A percentile compares a stretch with the other conserved stretches of the same genome.
phyloP scores from a whole-genome alignment of 2,329 filamentous ascomycete species.

The Talaromyces sp. region DNA sequence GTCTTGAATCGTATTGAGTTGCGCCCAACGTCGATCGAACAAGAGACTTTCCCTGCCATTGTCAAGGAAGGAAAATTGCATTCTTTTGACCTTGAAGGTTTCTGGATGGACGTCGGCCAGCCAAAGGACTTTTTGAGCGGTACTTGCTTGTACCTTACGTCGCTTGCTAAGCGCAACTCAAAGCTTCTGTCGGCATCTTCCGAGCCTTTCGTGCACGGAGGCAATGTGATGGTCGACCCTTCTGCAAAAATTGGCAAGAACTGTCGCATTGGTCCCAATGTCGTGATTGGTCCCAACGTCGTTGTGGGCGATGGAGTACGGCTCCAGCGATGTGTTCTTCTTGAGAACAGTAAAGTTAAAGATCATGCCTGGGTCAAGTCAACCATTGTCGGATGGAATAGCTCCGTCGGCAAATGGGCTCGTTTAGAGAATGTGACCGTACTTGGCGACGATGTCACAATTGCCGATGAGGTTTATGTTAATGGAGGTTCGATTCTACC shows the following conservation, averaged over 20 bases:
- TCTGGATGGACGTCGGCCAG: conserved; percentile 99
- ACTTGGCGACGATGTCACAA: conserved; percentile 93
- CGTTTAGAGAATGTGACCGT: conserved; percentile 98
- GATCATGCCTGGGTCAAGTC: conserved; percentile 99
- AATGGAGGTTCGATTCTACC: conserved; percentile 93
- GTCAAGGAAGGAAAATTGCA: conserved; percentile 85
- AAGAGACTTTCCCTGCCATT: conserved; percentile 96
- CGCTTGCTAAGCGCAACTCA: conserved; percentile 82
- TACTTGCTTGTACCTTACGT: conserved; percentile 93
- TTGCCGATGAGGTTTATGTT: conserved; percentile 97
- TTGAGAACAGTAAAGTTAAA: conserved; percentile 90
- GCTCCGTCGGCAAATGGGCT: conserved; percentile 90
- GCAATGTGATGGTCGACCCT: conserved; percentile 93
- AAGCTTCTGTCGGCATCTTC: conserved; percentile 72
- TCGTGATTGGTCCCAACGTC: conserved; percentile 90
- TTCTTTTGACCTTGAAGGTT: conserved; percentile 93
- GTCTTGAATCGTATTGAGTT: conserved; percentile 90
- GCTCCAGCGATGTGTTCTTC: conserved; percentile 85
- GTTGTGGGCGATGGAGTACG: conserved; percentile 91
- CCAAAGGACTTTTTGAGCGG: conserved; percentile 97
- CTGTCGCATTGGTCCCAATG: conserved; percentile 96
- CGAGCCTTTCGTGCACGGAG: conserved; percentile 80
- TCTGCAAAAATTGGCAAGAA: conserved; percentile 96
- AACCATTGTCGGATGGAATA: conserved; percentile 98
- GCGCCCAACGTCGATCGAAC: conserved; percentile 94